phyloP scores from a whole-genome alignment of 768 basidiomycete genomes.

The Inosperma sp. region DNA sequence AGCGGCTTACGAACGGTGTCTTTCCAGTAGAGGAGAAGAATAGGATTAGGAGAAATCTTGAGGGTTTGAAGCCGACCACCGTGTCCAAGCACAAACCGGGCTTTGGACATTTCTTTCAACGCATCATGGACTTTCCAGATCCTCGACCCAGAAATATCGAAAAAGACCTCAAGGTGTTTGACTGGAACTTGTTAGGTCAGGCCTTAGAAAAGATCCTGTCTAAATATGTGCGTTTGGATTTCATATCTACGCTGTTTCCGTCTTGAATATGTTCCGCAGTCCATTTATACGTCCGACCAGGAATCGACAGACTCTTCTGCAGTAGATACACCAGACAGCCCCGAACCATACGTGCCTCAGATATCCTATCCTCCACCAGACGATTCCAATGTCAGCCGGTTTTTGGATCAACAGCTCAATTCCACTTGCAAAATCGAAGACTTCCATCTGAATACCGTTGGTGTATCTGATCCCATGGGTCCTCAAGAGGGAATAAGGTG shows the following conservation, averaged over 20 bases:
- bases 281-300: conserved; percentile 39
- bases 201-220: conserved; percentile 76
- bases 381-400: conserved; percentile 18
- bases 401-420: conserved; percentile 21
- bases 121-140: conserved; percentile 93
- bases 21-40: conserved; percentile 98
- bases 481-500: neutral
- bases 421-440: conserved; percentile 24
- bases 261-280: conserved; percentile 28
- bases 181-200: conserved; percentile 65
- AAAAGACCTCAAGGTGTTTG: conserved; percentile 90
- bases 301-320: conserved; percentile 32
- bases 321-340: conserved; percentile 25
- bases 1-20: conserved; percentile 66
- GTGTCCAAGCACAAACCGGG: conserved; percentile 81
- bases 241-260: neutral
- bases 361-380: conserved; percentile 26
- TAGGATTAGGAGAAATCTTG: conserved; percentile 88
- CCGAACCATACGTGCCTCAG: conserved; percentile 26
- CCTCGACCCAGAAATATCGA: conserved; percentile 97
- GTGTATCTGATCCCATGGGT: neutral
- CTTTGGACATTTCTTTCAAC: conserved; percentile 84
- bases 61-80: conserved; percentile 86
- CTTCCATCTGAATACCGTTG: neutral
- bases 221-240: conserved; percentile 65